Evolutionary conservation across 1,284 basidiomycete species (phyloP).

Genomic region (Ceratobasidium papillatum): DNA sequence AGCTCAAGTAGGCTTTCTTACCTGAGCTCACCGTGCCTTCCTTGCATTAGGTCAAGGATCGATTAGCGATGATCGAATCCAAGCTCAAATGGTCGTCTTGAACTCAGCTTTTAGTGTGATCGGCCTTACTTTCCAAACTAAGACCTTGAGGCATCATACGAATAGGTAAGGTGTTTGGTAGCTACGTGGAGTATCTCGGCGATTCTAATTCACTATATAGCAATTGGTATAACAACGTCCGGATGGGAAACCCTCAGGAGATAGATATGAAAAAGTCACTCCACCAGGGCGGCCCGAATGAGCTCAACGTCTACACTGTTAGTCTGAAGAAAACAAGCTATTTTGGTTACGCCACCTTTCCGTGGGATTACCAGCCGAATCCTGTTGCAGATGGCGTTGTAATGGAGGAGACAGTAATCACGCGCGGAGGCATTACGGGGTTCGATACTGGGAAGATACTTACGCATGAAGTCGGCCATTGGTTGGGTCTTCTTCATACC

Average conservation of each 20-base stretch:
- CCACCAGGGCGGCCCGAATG: background rate
- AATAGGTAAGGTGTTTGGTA: background rate
- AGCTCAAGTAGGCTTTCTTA: background rate
- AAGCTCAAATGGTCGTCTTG: background rate
- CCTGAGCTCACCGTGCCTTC: background rate
- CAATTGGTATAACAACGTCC: background rate
- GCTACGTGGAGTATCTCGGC: no score
- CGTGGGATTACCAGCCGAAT: background rate
- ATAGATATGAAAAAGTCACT: background rate
- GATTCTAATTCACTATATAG: no score
- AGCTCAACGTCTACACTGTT: constrained; percentile 1
- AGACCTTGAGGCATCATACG: background rate
- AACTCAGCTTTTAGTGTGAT: background rate
- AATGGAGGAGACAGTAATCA: constrained; percentile 44
- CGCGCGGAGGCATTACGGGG: constrained; percentile 45
- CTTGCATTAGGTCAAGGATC: background rate
- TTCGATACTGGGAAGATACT: constrained; percentile 49
- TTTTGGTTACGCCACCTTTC: background rate
- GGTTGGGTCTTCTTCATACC: constrained; percentile 48
- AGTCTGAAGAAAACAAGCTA: background rate
- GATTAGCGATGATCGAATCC: background rate
- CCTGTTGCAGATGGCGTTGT: constrained; percentile 46
- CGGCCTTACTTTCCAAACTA: background rate
- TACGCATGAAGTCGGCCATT: constrained; percentile 48
- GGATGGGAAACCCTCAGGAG: no score